phyloP scores from a whole-genome alignment of 2,329 filamentous ascomycete genomes.

The Aspergillus intermedius region DNA sequence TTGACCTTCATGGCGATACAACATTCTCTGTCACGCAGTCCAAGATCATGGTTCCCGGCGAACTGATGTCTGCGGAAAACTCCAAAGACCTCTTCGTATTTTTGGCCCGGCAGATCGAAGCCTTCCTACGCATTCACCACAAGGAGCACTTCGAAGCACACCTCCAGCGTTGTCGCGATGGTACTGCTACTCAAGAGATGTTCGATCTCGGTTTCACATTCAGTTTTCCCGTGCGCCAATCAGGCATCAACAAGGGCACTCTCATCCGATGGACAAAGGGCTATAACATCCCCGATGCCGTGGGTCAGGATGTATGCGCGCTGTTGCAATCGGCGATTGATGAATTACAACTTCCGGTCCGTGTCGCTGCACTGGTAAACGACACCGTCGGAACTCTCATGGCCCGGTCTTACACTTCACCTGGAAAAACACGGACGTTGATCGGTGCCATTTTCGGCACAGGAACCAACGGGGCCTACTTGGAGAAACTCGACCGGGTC shows the following conservation, averaged over 20 bases:
- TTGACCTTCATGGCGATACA: slow-evolving; percentile 86
- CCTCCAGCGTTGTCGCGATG: slow-evolving; percentile 56
- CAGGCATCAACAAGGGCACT: slow-evolving; percentile 89
- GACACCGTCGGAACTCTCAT: slow-evolving; percentile 97
- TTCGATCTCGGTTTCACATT: slow-evolving; percentile 98
- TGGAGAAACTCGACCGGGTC: slow-evolving; percentile 82
- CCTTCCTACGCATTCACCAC: slow-evolving; percentile 82
- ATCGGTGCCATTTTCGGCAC: slow-evolving; percentile 98
- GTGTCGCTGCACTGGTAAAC: slow-evolving; percentile 92
- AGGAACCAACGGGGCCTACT: slow-evolving; percentile 93
- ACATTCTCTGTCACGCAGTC: slow-evolving; percentile 90
- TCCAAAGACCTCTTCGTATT: slow-evolving; percentile 85
- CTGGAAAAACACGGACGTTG: slow-evolving; percentile 75
- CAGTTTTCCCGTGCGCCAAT: slow-evolving; percentile 90
- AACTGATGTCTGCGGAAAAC: slow-evolving; percentile 84
- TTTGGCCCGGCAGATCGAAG: slow-evolving; percentile 84
- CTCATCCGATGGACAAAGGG: slow-evolving; percentile 98
- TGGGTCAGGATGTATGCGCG: slow-evolving; percentile 91
- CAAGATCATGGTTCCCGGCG: slow-evolving; percentile 83
- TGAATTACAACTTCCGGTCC: slow-evolving; percentile 75
- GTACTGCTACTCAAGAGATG: slow-evolving; percentile 64
- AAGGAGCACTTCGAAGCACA: slow-evolving; percentile 74
- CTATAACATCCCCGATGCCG: slow-evolving; percentile 89
- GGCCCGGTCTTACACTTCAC: slow-evolving; percentile 92
- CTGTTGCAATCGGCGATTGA: slow-evolving; percentile 87